Evolutionary conservation across 495 filamentous ascomycete species (phyloP).

Genomic region (Podospora fimiseda): DNA sequence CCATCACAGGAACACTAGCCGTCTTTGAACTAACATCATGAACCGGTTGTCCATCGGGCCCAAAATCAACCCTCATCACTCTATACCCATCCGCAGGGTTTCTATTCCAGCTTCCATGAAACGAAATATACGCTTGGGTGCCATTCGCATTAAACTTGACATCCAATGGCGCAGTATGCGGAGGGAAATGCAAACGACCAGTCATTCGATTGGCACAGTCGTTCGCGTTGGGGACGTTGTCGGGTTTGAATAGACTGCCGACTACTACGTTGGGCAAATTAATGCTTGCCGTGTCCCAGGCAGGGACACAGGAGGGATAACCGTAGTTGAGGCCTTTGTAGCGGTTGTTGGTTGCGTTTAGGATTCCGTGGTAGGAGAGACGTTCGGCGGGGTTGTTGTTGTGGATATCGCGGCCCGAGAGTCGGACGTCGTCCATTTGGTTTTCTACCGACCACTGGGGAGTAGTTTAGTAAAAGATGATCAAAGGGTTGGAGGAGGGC

Average conservation of each 20-base stretch:
- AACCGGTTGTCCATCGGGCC: conserved; percentile 35
- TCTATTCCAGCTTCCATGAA: conserved; percentile 53
- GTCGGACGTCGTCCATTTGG: conserved; percentile 51
- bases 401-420: conserved; percentile 52
- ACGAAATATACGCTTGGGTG: conserved; percentile 42
- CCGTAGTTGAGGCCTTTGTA: conserved; percentile 47
- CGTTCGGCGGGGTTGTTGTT: conserved; percentile 64
- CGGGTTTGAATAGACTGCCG: conserved; percentile 41
- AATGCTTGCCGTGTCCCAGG: conserved; percentile 45
- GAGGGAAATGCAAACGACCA: conserved; percentile 45
- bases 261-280: conserved; percentile 32
- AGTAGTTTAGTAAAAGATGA: conserved; percentile 17
- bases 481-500: neutral
- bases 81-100: conserved; percentile 41
- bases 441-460: conserved; percentile 59
- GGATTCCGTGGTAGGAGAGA: conserved; percentile 57
- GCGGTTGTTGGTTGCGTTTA: conserved; percentile 42
- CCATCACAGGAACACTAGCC: conserved; percentile 39
- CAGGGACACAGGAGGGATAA: conserved; percentile 57
- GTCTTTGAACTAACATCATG: conserved; percentile 32
- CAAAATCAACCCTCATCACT: conserved; percentile 40
- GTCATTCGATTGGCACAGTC: conserved; percentile 30
- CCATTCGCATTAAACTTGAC: conserved; percentile 42
- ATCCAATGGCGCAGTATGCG: conserved; percentile 52
- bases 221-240: conserved; percentile 21